Percentiles rank a stretch among this genome's conserved stretches.
These are phyloP conservation scores for Globisporangium mamillatum DNA, from an alignment of 352 stramenopile genomes.

Conservation along the genomic window DNA sequence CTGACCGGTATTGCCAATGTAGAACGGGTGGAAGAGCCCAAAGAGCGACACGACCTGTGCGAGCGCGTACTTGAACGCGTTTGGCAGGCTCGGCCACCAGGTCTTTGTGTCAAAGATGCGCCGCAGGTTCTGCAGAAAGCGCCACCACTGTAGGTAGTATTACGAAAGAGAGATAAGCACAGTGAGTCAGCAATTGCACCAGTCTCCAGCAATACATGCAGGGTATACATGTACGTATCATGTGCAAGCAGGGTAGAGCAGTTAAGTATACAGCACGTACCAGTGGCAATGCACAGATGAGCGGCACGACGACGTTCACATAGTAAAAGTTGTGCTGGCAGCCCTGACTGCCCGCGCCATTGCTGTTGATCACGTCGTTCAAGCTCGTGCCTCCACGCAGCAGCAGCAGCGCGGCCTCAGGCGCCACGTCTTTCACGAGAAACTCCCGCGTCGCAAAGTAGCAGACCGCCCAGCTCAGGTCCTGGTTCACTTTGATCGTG, in stretches of 20 bases:
- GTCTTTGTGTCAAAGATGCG: conserved; percentile 94
- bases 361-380: conserved; percentile 8
- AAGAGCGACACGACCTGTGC: conserved; percentile 85
- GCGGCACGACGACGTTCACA: conserved; percentile 92
- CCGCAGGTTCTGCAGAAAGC: conserved; percentile 96
- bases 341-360: conserved; percentile 11
- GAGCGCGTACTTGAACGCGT: conserved; percentile 94
- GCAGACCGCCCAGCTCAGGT: conserved; percentile 92
- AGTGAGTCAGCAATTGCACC: not conserved
- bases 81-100: conserved; percentile 94
- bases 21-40: conserved; percentile 83
- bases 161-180: not conserved
- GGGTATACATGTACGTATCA: not conserved
- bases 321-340: conserved; percentile 89
- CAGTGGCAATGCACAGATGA: conserved; percentile 93
- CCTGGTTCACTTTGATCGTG: conserved; percentile 80
- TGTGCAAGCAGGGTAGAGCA: not conserved
- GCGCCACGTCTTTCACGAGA: conserved; percentile 57
- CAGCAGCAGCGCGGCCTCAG: conserved; percentile 16
- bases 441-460: conserved; percentile 96
- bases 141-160: conserved; percentile 74
- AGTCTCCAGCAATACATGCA: not conserved
- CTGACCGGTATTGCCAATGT: conserved; percentile 27
- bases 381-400: conserved; percentile 16
- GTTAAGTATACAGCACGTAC: conserved; percentile 13